These are phyloP conservation scores for Tetrapisispora taiwanensis DNA, from an alignment of 805 yeast genomes.

Conservation along the genomic window DNA sequence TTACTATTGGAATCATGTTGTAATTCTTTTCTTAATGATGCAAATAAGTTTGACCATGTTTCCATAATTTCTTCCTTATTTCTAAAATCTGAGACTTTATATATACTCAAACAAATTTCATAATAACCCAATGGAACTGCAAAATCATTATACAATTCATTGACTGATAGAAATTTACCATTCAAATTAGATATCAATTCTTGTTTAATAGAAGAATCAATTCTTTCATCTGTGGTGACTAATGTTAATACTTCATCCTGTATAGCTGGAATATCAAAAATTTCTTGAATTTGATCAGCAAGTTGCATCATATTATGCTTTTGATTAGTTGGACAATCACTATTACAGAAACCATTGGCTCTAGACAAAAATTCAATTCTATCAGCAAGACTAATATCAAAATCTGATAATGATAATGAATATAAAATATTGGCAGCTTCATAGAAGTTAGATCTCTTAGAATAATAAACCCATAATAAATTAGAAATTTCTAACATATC, in stretches of 20 bases:
- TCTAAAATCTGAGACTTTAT: conserved; percentile 76
- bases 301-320: conserved; percentile 69
- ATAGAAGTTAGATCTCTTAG: conserved; percentile 66
- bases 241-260: conserved; percentile 46
- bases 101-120: conserved; percentile 67
- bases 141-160: conserved; percentile 74
- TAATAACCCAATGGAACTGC: conserved; percentile 83
- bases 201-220: conserved; percentile 36
- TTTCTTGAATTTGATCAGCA: conserved; percentile 60
- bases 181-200: conserved; percentile 47
- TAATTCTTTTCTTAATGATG: conserved; percentile 32
- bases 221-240: conserved; percentile 42
- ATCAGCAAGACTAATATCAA: conserved; percentile 54
- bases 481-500: conserved; percentile 67
- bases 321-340: conserved; percentile 65
- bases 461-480: conserved; percentile 79
- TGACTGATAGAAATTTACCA: conserved; percentile 55
- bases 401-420: conserved; percentile 62
- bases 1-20: conserved; percentile 14
- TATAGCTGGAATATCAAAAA: conserved; percentile 75
- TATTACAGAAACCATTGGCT: conserved; percentile 86
- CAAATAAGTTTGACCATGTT: conserved; percentile 70
- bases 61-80: conserved; percentile 71
- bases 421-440: conserved; percentile 79
- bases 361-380: conserved; percentile 84